Conservation (phyloP, 2,329 filamentous ascomycete species). For the Drechslerella dactyloides region DNA sequence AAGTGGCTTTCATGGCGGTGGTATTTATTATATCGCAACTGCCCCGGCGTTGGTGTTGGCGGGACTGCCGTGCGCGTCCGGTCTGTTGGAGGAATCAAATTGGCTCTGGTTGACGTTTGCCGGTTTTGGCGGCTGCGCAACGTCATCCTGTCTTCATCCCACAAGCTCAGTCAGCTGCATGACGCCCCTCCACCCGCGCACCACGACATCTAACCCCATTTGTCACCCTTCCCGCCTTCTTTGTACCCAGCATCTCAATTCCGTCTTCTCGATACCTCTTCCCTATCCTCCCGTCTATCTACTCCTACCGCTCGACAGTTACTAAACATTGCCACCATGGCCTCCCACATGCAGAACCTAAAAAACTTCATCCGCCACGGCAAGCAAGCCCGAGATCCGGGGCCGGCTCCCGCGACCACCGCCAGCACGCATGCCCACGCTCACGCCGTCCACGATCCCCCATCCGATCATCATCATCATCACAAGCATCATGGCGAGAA, state of each 20-base stretch:
- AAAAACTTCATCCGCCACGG: slow-evolving; percentile 99
- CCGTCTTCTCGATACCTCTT: background rate
- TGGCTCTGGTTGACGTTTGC: background rate
- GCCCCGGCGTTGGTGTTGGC: background rate
- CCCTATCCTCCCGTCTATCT: background rate
- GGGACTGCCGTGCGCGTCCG: background rate
- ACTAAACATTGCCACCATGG: slow-evolving; percentile 63
- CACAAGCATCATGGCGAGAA: slow-evolving; percentile 62
- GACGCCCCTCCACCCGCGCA: background rate
- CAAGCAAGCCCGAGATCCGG: slow-evolving; percentile 80
- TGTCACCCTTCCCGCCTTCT: background rate
- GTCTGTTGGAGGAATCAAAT: background rate
- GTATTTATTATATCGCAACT: background rate
- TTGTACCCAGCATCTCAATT: background rate
- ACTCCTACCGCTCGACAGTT: slow-evolving; percentile 8
- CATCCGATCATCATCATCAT: slow-evolving; percentile 55
- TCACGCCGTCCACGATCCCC: slow-evolving; percentile 66
- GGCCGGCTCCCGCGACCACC: slow-evolving; percentile 67
- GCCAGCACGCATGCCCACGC: slow-evolving; percentile 64
- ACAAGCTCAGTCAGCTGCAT: too few species aligned
- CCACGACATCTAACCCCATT: background rate
- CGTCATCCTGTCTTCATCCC: background rate
- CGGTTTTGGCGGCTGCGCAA: background rate
- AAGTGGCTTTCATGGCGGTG: background rate
- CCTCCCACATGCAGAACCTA: slow-evolving; percentile 78